Evolutionary conservation across 2,329 filamentous ascomycete genomes (phyloP).

Genomic region (Cryphonectria naterciae): DNA sequence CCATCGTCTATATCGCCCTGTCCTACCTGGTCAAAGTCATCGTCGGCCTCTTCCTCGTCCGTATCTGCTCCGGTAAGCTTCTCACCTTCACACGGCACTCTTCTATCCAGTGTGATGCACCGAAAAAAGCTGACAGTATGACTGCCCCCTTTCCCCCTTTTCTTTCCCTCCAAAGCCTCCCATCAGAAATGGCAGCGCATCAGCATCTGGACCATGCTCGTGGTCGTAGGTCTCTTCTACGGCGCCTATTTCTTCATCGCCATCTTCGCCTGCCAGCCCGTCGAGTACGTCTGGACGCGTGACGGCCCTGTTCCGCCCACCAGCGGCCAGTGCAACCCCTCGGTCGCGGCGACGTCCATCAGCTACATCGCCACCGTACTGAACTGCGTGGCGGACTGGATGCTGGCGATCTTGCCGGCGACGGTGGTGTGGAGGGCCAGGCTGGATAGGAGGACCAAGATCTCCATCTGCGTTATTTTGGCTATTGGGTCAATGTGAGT

Average conservation of each 20-base stretch:
- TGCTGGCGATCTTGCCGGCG: constrained; percentile 45
- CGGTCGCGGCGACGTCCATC: constrained; percentile 35
- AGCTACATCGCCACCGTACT: constrained; percentile 45
- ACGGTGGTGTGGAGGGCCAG: constrained; percentile 46
- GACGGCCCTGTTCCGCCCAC: constrained; percentile 33
- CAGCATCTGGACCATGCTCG: constrained; percentile 39
- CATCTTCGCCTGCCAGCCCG: constrained; percentile 45
- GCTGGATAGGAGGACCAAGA: constrained; percentile 44
- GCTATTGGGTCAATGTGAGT: constrained; percentile 44
- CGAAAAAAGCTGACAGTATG: too few relatives aligned
- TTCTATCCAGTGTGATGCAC: background rate
- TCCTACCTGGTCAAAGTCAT: constrained; percentile 44
- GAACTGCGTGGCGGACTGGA: constrained; percentile 46
- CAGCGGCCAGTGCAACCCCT: constrained; percentile 39
- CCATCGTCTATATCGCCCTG: constrained; percentile 44
- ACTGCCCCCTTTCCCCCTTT: too few relatives aligned
- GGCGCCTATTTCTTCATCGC: constrained; percentile 45
- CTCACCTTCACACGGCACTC: background rate
- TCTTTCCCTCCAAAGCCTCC: background rate
- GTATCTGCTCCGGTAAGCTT: constrained; percentile 37
- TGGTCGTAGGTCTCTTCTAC: constrained; percentile 40
- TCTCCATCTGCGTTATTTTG: constrained; percentile 40
- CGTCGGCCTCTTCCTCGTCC: constrained; percentile 45
- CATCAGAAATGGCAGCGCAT: constrained; percentile 34
- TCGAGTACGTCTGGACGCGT: constrained; percentile 44